phyloP scores from a whole-genome alignment of 2,329 filamentous ascomycete genomes.

The Trichoderma sp. region DNA sequence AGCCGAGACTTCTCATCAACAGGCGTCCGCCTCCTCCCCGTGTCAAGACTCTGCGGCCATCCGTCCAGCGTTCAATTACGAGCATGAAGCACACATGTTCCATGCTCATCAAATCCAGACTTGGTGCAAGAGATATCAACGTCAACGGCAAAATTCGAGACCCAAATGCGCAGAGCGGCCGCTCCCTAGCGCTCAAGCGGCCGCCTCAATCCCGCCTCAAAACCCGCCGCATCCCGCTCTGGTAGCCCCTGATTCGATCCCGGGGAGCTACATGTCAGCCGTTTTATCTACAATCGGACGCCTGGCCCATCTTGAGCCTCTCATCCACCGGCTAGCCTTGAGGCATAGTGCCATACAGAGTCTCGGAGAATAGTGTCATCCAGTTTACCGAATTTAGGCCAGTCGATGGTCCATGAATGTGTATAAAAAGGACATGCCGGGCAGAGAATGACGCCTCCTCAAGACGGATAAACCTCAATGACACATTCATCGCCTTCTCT shows the following conservation, averaged over 20 bases:
- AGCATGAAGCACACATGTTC: too few species aligned
- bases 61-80: too few species aligned
- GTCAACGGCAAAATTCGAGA: background rate
- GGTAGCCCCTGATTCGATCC: background rate
- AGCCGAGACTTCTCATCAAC: too few species aligned
- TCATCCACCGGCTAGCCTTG: background rate
- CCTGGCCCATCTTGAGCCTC: background rate
- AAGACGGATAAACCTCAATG: background rate
- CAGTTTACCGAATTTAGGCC: background rate
- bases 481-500: background rate
- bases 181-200: constrained; percentile 12
- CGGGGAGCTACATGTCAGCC: constrained; percentile 2
- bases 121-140: too few species aligned
- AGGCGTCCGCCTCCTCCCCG: too few species aligned
- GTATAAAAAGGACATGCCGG: background rate
- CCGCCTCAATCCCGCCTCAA: background rate
- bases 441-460: background rate
- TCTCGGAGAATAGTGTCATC: background rate
- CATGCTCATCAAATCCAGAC: too few species aligned
- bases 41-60: too few species aligned
- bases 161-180: background rate
- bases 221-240: too few species aligned
- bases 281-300: constrained; percentile 5
- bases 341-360: background rate
- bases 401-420: too few species aligned